Percentiles rank a stretch among this genome's conserved stretches.
Evolutionary conservation across 2,329 filamentous ascomycete genomes (phyloP).

Genomic region (Triangularia setosa): DNA sequence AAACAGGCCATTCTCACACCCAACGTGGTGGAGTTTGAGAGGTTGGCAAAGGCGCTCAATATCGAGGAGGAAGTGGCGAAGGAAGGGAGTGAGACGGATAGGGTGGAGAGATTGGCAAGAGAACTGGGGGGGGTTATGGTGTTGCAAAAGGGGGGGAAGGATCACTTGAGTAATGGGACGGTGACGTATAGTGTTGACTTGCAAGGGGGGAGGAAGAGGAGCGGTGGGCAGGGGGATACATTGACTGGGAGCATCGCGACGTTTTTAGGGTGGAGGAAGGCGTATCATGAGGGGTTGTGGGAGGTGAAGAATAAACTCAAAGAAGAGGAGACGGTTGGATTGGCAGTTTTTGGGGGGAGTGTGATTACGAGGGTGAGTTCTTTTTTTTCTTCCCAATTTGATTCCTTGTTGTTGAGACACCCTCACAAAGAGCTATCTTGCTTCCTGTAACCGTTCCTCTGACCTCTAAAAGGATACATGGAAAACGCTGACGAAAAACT

Average conservation of each 20-base stretch:
- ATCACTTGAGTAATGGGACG: conserved; percentile 78
- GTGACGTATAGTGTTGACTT: conserved; percentile 73
- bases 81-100: conserved; percentile 38
- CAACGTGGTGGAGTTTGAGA: conserved; percentile 88
- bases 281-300: conserved; percentile 83
- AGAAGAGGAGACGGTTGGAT: conserved; percentile 56
- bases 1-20: conserved; percentile 83
- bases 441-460: neutral
- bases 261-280: conserved; percentile 80
- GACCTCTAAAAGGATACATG: neutral
- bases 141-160: conserved; percentile 79
- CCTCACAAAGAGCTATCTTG: neutral
- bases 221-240: conserved; percentile 93
- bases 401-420: neutral
- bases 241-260: conserved; percentile 87
- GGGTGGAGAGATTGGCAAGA: conserved; percentile 63
- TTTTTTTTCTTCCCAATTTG: neutral
- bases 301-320: conserved; percentile 42
- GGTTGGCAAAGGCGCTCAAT: conserved; percentile 71
- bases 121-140: conserved; percentile 85
- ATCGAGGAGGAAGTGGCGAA: conserved; percentile 52
- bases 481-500: neutral
- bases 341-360: conserved; percentile 83
- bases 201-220: conserved; percentile 79
- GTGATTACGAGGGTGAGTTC: conserved; percentile 72